Base-by-base conservation (phyloP, 2,329 filamentous ascomycete genomes). In the Dothideomycetes sp. region DNA sequence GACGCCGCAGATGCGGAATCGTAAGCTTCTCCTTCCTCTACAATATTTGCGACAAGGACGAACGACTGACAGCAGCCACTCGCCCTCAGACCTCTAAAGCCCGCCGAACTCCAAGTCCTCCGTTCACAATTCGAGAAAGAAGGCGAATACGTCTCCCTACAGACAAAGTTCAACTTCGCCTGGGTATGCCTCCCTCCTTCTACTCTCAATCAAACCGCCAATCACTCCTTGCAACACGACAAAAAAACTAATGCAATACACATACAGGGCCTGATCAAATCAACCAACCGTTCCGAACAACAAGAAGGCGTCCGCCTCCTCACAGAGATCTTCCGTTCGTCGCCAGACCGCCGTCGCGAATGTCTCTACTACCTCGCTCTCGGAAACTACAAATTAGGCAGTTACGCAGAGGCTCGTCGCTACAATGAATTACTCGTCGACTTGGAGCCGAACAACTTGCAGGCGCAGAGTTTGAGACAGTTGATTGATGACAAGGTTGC, bases 161-260 rank as follows among this genome's bases (percentile, higher is more conserved):
- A 98, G 65, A 98, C 91, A 47, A 96, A 96, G 62, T 98, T 98
- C 76, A 98, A 98, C 78, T 96, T 89, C 64, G 89, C 91, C 59
- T 98, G 91, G 91, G 87, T 94, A 76, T 9, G 18, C 35, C 17
- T 28, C 47, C 52, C 16, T 51, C 40, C 15, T 33, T 24, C 13
- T 41, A 32, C 27, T 17, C 24, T 31, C 22, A 18, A 3, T 24
- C 36, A 13, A 10, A 18, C 13, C 4, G 30, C 28, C n/a, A 16
- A 16, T 5, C 1, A 6, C 15, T 8, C n/a, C 15, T 17, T 12
- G 13, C 17, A 10, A 19, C 23, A 13, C 25, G 16, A 8, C 23
- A 27, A 16, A 19, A 19, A 23, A 11, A 24, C 25, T 33, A 22
- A 35, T 16, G 28, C 50, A 11, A 47, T 28, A 32, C 9, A 19